Base-by-base conservation (phyloP, 2,329 filamentous ascomycete species). In the Cercospora sojina region DNA sequence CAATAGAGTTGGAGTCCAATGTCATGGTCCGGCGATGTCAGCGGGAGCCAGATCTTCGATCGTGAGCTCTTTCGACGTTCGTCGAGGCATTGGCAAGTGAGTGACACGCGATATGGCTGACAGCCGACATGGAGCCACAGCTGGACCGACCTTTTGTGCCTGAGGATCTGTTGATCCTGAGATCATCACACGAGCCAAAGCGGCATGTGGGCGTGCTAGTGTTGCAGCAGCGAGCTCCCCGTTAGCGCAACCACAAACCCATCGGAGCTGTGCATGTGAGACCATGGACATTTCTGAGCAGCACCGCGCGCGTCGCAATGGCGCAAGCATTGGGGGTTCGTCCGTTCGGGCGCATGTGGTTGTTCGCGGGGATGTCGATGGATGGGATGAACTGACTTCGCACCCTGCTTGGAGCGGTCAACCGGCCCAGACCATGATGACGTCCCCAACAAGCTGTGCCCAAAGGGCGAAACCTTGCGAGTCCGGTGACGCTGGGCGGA, bases 131-230 rank as follows among this genome's bases (percentile, higher is more conserved):
- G 51, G 13, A 29, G 51, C 51, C 51, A 56, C 25, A 27, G 25
- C 29, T 32, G 51, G 25, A 56, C 51, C 51, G 51, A 56, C 25
- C 20, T 56, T 12, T 49, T 47, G 51, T 56, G 51, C 51, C 51
- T 56, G 51, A 56, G 51, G 51, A 56, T 56, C 51, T 56, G 51
- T 32, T 56, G 51, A 56, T 56, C 51, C 12, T 29, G 25, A 29
- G 51, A 25, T 29, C 51, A 56, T 29, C 51, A 55, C 16, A n/a
- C 51, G 29, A 29, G 51, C 51, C 29, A 18, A 31, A 12, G 12
- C 18, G 12, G 43, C 43, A 49, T 49, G 43, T 49, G 51, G 25
- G 6, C 51, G 25, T 4, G 25, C 51, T 56, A 25, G 47, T 51
- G 47, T 27, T 27, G 47, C 47, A 20, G 47, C 47, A 51, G 51